Percentiles rank a stretch among this genome's conserved stretches.
phyloP scores from a whole-genome alignment of 2,329 filamentous ascomycete genomes.

The Exophiala phaeomuriformis region DNA sequence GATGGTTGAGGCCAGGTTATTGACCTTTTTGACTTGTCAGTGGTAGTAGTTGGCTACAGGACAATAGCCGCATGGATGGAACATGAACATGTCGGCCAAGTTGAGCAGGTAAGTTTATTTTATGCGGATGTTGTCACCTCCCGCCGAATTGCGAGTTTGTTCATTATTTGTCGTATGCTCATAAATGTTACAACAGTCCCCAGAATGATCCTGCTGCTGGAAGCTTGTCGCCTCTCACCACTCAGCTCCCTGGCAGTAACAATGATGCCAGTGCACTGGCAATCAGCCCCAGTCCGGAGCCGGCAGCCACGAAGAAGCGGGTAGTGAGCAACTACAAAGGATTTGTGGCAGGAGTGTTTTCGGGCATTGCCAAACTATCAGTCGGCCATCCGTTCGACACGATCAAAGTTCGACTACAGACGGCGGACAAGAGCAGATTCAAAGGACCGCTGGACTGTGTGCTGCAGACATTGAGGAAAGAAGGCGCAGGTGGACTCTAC shows the following conservation, averaged over 20 bases:
- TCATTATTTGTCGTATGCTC: not conserved
- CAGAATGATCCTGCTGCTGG: conserved; percentile 3
- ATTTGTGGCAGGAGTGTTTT: conserved; percentile 96
- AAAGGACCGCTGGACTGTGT: conserved; percentile 79
- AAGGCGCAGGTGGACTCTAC: conserved; percentile 80
- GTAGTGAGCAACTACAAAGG: conserved; percentile 65
- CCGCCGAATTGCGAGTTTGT: not conserved
- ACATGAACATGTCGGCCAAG: conserved; percentile 15
- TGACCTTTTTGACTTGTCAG: not conserved
- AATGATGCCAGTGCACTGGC: not conserved
- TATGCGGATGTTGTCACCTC: too few relatives aligned
- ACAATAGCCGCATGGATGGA: conserved; percentile 6
- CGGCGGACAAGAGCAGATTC: conserved; percentile 69
- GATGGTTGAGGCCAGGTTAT: conserved; percentile 1
- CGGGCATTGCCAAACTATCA: conserved; percentile 77
- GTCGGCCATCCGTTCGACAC: conserved; percentile 67
- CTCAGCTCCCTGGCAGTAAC: not conserved
- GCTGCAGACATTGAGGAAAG: conserved; percentile 72
- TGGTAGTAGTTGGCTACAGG: not conserved
- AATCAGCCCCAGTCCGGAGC: not conserved
- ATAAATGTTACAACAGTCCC: conserved; percentile 2
- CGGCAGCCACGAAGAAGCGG: conserved; percentile 4
- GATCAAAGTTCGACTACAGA: conserved; percentile 92
- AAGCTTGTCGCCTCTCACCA: not conserved
- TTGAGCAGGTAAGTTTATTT: conserved; percentile 9